phyloP scores from a whole-genome alignment of 495 filamentous ascomycete species.

The Thozetella sp. region DNA sequence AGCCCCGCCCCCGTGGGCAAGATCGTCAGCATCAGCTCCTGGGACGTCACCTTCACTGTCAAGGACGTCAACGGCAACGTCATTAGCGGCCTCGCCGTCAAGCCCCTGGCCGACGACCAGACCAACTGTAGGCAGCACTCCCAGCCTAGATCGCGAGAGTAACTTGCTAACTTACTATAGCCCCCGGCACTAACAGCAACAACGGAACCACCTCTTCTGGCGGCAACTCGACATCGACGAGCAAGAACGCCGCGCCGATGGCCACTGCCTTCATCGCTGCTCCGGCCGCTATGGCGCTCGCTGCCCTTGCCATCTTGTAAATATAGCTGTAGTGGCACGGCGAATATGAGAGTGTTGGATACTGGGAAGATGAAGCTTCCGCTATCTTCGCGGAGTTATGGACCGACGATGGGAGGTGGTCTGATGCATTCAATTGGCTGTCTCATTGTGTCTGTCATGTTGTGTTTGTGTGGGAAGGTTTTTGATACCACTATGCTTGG shows the following conservation, averaged over 20 bases:
- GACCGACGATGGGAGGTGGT: not conserved
- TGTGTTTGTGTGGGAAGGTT: not conserved
- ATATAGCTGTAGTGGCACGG: not conserved
- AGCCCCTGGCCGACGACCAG: slow-evolving; percentile 38
- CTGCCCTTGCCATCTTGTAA: not conserved
- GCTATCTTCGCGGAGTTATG: not conserved
- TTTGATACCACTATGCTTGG: slow-evolving; percentile 3
- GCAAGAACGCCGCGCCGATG: not conserved
- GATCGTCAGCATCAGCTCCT: slow-evolving; percentile 41
- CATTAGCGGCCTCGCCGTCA: slow-evolving; percentile 37
- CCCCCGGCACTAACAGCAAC: slow-evolving; percentile 17
- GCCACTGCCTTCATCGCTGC: not conserved
- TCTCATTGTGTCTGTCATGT: not conserved
- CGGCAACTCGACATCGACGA: slow-evolving; percentile 2
- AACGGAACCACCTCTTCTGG: not conserved
- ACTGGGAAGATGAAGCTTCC: not conserved
- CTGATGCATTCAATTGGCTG: not conserved
- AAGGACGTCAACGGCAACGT: slow-evolving; percentile 36
- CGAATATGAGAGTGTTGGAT: not conserved
- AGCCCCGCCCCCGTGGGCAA: slow-evolving; percentile 36
- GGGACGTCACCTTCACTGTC: slow-evolving; percentile 36
- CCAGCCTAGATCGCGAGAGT: too few species aligned
- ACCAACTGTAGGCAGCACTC: slow-evolving; percentile 32
- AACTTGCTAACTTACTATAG: slow-evolving; percentile 10
- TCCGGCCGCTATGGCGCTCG: not conserved